phyloP scores from a whole-genome alignment of 1,284 basidiomycete species.

The Ustilago hordei region DNA sequence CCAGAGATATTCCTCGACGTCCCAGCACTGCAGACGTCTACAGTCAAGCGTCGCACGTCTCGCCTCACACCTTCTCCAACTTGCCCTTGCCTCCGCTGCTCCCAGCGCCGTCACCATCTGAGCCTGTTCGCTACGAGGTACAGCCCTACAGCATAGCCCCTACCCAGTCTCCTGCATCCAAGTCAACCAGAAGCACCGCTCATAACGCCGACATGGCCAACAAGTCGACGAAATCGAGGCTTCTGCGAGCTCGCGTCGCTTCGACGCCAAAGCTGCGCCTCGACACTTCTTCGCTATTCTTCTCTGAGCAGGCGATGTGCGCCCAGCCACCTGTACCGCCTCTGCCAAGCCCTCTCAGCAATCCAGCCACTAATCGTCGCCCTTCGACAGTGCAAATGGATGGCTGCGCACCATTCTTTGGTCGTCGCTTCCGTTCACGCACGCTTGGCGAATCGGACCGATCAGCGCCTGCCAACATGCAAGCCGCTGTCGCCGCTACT shows the following conservation, averaged over 20 bases:
- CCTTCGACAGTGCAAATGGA: constrained; percentile 44
- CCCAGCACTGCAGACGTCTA: constrained; percentile 50
- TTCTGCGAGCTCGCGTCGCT: constrained; percentile 37
- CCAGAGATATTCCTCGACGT: constrained; percentile 21
- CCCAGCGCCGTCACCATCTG: constrained; percentile 10
- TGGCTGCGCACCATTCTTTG: constrained; percentile 38
- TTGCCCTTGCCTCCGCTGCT: constrained; percentile 1
- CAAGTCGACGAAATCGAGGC: constrained; percentile 10
- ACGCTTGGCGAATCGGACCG: constrained; percentile 52
- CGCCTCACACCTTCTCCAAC: constrained; percentile 13
- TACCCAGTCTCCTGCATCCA: constrained; percentile 1
- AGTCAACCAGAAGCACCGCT: background rate
- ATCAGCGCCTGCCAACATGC: constrained; percentile 16
- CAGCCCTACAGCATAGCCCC: constrained; percentile 23
- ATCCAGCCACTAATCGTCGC: constrained; percentile 17
- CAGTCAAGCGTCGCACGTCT: constrained; percentile 19
- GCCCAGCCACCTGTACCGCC: constrained; percentile 23
- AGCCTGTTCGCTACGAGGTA: constrained; percentile 23
- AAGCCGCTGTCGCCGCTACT: constrained; percentile 13
- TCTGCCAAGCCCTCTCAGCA: constrained; percentile 5
- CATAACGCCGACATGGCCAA: background rate
- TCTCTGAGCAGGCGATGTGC: constrained; percentile 15
- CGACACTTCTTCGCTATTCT: constrained; percentile 17
- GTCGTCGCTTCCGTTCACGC: constrained; percentile 50
- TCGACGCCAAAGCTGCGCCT: constrained; percentile 50